A percentile compares a stretch with the other conserved stretches of the same genome.
Conservation (phyloP, 768 basidiomycete species). For the Phaeotremella fagi region DNA sequence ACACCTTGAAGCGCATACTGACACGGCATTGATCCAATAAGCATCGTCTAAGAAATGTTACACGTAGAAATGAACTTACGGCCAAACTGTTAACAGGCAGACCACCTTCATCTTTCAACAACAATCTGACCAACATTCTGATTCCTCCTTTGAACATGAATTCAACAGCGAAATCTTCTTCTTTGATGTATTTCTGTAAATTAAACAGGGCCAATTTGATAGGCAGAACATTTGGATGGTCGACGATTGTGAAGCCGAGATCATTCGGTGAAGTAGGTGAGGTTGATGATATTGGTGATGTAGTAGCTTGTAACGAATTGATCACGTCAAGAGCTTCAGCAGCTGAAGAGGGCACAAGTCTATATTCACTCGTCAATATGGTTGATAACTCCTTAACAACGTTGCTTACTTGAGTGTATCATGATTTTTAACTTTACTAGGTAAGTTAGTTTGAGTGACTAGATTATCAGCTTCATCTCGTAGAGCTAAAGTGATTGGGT, state of each 20-base stretch:
- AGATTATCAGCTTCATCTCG: slow-evolving; percentile 39
- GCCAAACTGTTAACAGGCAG: slow-evolving; percentile 35
- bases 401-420: slow-evolving; percentile 31
- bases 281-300: too few relatives aligned
- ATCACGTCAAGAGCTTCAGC: slow-evolving; percentile 40
- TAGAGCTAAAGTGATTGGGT: slow-evolving; percentile 40
- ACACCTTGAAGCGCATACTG: slow-evolving; percentile 46
- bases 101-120: slow-evolving; percentile 24
- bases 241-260: slow-evolving; percentile 10
- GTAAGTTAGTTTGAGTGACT: slow-evolving; percentile 43
- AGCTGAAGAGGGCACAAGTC: slow-evolving; percentile 38
- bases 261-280: slow-evolving; percentile 10
- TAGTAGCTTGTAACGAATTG: slow-evolving; percentile 18
- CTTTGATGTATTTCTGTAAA: slow-evolving; percentile 41
- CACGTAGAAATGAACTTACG: slow-evolving; percentile 16
- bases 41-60: background rate
- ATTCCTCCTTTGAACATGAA: slow-evolving; percentile 44
- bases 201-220: slow-evolving; percentile 47
- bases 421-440: slow-evolving; percentile 33
- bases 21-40: background rate
- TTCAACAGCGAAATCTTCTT: slow-evolving; percentile 43
- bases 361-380: slow-evolving; percentile 4
- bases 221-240: slow-evolving; percentile 20
- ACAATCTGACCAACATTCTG: slow-evolving; percentile 25
- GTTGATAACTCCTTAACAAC: background rate